Evolutionary conservation across 164 flowering plant species (phyloP).

Genomic region (Annona squamosa): DNA sequence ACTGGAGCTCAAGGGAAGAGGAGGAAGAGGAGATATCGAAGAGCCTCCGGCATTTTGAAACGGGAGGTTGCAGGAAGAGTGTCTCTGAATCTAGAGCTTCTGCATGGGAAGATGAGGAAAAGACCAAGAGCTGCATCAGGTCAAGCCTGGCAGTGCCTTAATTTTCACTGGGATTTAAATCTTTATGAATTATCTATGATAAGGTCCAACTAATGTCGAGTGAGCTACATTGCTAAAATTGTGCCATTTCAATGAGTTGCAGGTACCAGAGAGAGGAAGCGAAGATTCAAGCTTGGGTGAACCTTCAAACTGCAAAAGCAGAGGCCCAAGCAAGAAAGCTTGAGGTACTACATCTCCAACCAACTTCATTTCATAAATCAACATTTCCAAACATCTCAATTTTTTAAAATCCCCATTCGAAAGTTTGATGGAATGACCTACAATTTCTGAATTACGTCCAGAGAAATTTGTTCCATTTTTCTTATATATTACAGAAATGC

Average conservation of each 20-base stretch:
- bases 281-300: slow-evolving; percentile 90
- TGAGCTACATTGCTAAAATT: not conserved
- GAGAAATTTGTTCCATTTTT: too few species aligned
- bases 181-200: not conserved
- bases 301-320: slow-evolving; percentile 86
- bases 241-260: not conserved
- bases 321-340: slow-evolving; percentile 89
- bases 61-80: slow-evolving; percentile 29
- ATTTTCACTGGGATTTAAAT: not conserved
- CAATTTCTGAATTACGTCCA: too few species aligned
- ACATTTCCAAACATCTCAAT: not conserved
- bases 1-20: slow-evolving; percentile 93
- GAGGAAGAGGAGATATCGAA: slow-evolving; percentile 80
- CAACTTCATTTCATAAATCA: not conserved
- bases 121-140: slow-evolving; percentile 60
- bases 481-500: too few species aligned
- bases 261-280: slow-evolving; percentile 92
- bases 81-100: slow-evolving; percentile 41
- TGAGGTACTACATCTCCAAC: slow-evolving; percentile 35
- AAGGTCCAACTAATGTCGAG: not conserved
- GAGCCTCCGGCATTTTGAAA: slow-evolving; percentile 69
- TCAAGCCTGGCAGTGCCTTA: slow-evolving; percentile 8
- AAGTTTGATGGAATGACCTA: too few species aligned
- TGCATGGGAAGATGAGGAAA: slow-evolving; percentile 73
- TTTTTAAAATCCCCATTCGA: too few species aligned